Conservation (phyloP, 1,139 yeast genomes). For the Entelexis paramagnoliae region DNA sequence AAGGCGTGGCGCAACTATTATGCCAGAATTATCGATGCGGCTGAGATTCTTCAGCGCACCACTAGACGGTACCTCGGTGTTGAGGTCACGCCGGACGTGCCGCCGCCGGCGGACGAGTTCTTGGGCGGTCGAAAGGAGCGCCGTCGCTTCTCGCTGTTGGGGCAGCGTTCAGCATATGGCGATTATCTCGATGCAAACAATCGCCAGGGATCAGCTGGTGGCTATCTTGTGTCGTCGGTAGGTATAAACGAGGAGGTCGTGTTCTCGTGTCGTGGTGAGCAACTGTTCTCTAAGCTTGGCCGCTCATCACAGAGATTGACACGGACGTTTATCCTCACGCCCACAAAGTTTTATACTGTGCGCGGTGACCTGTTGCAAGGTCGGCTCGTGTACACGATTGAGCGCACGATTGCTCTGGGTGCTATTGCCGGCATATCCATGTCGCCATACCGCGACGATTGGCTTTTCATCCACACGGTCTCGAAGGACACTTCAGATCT, state of each 20-base stretch:
- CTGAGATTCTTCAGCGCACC: slow-evolving; percentile 69
- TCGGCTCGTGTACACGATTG: slow-evolving; percentile 56
- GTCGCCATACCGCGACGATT: slow-evolving; percentile 77
- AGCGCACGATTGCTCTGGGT: slow-evolving; percentile 50
- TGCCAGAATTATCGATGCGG: slow-evolving; percentile 78
- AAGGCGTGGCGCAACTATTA: slow-evolving; percentile 89
- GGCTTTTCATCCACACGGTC: slow-evolving; percentile 67
- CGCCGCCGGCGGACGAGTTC: slow-evolving; percentile 29
- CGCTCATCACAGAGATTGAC: slow-evolving; percentile 76
- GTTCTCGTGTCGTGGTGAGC: slow-evolving; percentile 76
- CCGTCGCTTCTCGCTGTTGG: slow-evolving; percentile 75
- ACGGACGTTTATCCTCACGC: slow-evolving; percentile 62
- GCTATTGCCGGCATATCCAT: slow-evolving; percentile 56
- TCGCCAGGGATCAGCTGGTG: slow-evolving; percentile 52
- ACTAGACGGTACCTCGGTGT: slow-evolving; percentile 78
- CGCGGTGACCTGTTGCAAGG: slow-evolving; percentile 66
- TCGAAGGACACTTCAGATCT: slow-evolving; percentile 57
- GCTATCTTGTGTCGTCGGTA: slow-evolving; percentile 47
- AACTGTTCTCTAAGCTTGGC: slow-evolving; percentile 77
- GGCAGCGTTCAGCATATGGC: slow-evolving; percentile 87
- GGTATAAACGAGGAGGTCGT: slow-evolving; percentile 51
- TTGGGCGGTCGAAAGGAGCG: slow-evolving; percentile 79
- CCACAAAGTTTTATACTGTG: slow-evolving; percentile 51
- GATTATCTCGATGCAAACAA: slow-evolving; percentile 86
- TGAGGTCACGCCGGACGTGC: slow-evolving; percentile 42